Evolutionary conservation across 352 stramenopile genomes (phyloP).

Genomic region (Phytopythium sindhum): DNA sequence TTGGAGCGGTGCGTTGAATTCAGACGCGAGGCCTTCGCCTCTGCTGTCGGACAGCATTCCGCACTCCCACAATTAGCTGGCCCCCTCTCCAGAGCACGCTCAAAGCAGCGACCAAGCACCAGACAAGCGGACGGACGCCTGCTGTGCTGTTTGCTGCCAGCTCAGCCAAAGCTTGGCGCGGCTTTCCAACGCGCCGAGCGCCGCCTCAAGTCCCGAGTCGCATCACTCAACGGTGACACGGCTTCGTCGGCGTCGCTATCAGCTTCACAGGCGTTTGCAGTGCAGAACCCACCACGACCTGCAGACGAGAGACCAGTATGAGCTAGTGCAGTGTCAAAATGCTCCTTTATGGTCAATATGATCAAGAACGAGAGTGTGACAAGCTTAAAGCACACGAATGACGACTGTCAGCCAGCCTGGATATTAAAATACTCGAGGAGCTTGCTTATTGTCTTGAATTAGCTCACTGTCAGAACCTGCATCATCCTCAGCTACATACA

Average conservation of each 20-base stretch:
- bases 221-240: not conserved
- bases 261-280: not conserved
- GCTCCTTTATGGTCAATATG: not conserved
- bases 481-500: too few relatives aligned
- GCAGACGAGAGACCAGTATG: not conserved
- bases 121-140: conserved; percentile 1
- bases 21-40: not conserved
- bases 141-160: conserved; percentile 31
- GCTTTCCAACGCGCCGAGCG: not conserved
- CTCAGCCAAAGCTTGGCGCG: conserved; percentile 10
- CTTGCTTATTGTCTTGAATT: not conserved
- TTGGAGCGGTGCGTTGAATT: not conserved
- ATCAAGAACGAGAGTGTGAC: not conserved
- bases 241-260: not conserved
- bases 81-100: not conserved
- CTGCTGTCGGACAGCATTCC: not conserved
- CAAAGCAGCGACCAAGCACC: not conserved
- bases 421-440: not conserved
- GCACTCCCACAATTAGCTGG: not conserved
- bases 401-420: not conserved
- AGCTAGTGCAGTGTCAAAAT: not conserved
- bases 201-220: not conserved
- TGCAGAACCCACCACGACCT: not conserved
- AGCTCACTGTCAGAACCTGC: not conserved
- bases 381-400: too few relatives aligned